phyloP scores from a whole-genome alignment of 2,329 filamentous ascomycete genomes.

The Beauveria varroae region DNA sequence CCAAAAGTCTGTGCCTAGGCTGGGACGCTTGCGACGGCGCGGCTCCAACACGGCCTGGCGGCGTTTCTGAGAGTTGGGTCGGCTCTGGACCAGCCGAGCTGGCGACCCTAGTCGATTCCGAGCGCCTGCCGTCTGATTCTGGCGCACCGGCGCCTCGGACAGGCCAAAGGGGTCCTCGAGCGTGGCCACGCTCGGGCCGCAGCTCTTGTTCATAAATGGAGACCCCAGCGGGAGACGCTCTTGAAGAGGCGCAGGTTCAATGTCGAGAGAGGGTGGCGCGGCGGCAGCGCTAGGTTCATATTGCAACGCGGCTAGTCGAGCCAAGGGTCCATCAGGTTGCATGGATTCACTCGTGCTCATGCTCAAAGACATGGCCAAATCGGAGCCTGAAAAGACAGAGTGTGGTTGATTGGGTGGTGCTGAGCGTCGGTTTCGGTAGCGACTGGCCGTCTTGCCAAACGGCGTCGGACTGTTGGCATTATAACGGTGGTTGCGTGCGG shows the following conservation, averaged over 20 bases:
- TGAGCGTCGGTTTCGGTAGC: constrained; percentile 41
- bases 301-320: constrained; percentile 41
- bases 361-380: constrained; percentile 56
- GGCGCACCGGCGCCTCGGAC: constrained; percentile 28
- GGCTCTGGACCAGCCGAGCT: constrained; percentile 41
- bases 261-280: constrained; percentile 18
- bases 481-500: constrained; percentile 36
- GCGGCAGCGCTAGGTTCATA: constrained; percentile 7
- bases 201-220: constrained; percentile 50
- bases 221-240: constrained; percentile 40
- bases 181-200: constrained; percentile 53
- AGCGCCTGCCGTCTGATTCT: constrained; percentile 42
- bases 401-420: constrained; percentile 30
- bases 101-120: constrained; percentile 45
- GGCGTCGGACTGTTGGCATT: constrained; percentile 49
- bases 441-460: constrained; percentile 42
- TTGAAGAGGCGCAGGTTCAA: constrained; percentile 14
- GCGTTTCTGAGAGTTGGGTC: constrained; percentile 48
- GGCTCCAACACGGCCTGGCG: constrained; percentile 40
- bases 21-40: constrained; percentile 43
- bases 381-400: constrained; percentile 49
- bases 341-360: constrained; percentile 58
- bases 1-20: constrained; percentile 48
- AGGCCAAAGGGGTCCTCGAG: constrained; percentile 31
- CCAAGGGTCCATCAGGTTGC: constrained; percentile 54